Evolutionary conservation across 441 rosid species (phyloP).

Genomic region (Biscutella laevigata): DNA sequence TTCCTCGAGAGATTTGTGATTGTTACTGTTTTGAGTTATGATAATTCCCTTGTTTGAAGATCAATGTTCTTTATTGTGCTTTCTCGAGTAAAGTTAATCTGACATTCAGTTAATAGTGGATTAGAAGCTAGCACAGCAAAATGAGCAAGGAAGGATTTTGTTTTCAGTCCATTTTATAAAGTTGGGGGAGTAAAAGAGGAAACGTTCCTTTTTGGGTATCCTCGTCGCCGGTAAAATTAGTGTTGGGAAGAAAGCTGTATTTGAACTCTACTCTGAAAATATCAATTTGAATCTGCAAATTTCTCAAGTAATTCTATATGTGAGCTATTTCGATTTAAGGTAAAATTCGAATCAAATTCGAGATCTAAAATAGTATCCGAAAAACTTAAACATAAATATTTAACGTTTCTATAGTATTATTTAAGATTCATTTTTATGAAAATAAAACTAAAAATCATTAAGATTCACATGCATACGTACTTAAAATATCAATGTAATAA

Average conservation of each 20-base stretch:
- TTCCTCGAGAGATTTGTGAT: slow-evolving; percentile 18
- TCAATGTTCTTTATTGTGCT: slow-evolving; percentile 1
- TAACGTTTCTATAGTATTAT: no score
- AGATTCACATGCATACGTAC: no score
- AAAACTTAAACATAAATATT: no score
- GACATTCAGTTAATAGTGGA: not conserved
- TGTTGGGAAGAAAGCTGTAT: not conserved
- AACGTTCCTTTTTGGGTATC: slow-evolving; percentile 25
- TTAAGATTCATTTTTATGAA: no score
- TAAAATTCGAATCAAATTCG: no score
- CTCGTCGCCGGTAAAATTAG: slow-evolving; percentile 16
- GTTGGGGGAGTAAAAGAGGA: slow-evolving; percentile 35
- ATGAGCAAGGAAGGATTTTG: not conserved
- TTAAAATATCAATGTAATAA: no score
- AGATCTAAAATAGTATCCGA: no score
- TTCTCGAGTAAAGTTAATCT: not conserved
- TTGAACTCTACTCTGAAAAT: no score
- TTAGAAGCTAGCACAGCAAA: not conserved
- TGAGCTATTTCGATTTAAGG: no score
- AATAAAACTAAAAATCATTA: no score
- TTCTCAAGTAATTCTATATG: no score
- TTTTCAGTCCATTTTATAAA: not conserved
- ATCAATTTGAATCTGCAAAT: no score
- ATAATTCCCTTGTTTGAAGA: slow-evolving; percentile 4
- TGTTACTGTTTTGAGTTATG: slow-evolving; percentile 9